Conservation (phyloP, 768 basidiomycete species). For the Rhizopogon roseolus region DNA sequence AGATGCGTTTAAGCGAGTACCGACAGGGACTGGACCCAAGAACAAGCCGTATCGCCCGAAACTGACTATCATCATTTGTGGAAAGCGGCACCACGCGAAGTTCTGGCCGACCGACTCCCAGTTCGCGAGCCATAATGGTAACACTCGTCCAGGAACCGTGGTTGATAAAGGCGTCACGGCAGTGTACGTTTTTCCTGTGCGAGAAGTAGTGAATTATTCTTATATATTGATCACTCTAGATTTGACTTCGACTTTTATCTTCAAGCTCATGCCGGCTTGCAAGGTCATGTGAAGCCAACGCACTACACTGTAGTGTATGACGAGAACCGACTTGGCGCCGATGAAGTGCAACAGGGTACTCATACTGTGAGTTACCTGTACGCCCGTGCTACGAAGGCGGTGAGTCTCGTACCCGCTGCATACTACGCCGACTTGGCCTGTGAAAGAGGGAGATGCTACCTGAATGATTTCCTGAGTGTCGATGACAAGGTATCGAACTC, state of each 20-base stretch:
- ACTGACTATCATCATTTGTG: constrained; percentile 75
- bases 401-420: constrained; percentile 75
- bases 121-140: constrained; percentile 60
- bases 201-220: constrained; percentile 8
- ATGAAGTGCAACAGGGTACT: constrained; percentile 71
- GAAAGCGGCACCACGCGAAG: constrained; percentile 60
- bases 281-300: constrained; percentile 67
- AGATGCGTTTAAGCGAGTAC: constrained; percentile 48
- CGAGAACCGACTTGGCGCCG: constrained; percentile 62
- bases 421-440: constrained; percentile 83
- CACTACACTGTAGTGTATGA: constrained; percentile 82
- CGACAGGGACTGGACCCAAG: constrained; percentile 36
- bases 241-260: constrained; percentile 67
- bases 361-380: constrained; percentile 70
- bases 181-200: constrained; percentile 37
- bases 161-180: constrained; percentile 76
- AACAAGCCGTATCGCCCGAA: constrained; percentile 50
- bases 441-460: constrained; percentile 71
- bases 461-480: constrained; percentile 63
- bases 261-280: constrained; percentile 71
- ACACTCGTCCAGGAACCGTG: constrained; percentile 76
- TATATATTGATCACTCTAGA: constrained; percentile 20
- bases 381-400: constrained; percentile 79
- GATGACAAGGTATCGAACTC: constrained; percentile 43
- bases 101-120: constrained; percentile 52